phyloP scores from a whole-genome alignment of 768 basidiomycete species.

The Phylloporus scabripes region DNA sequence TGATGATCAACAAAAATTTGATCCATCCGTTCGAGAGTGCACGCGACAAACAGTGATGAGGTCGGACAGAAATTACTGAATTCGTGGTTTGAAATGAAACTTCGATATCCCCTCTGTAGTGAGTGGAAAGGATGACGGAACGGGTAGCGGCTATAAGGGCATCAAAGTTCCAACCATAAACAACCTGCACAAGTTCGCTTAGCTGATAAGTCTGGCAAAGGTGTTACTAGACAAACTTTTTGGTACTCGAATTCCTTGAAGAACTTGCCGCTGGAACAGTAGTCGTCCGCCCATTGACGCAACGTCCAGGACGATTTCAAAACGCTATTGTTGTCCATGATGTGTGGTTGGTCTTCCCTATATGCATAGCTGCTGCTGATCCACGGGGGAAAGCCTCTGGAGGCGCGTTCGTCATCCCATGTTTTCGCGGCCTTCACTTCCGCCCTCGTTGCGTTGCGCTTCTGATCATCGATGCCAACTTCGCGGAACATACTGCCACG shows the following conservation, averaged over 20 bases:
- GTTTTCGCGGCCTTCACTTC: constrained; percentile 41
- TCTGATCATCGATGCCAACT: constrained; percentile 36
- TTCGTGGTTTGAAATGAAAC: constrained; percentile 47
- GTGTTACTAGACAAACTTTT: constrained; percentile 43
- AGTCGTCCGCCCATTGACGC: constrained; percentile 79
- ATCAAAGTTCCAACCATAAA: constrained; percentile 54
- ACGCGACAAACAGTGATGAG: constrained; percentile 60
- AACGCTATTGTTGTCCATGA: constrained; percentile 19
- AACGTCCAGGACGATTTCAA: constrained; percentile 57
- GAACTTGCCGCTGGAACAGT: constrained; percentile 61
- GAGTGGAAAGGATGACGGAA: constrained; percentile 36
- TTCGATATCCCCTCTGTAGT: constrained; percentile 32
- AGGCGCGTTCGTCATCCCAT: constrained; percentile 41
- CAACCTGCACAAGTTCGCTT: constrained; percentile 35
- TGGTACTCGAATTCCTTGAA: constrained; percentile 76
- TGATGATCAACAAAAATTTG: constrained; percentile 60
- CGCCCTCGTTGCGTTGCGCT: constrained; percentile 37
- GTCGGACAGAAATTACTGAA: constrained; percentile 56
- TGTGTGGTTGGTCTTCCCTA: constrained; percentile 26
- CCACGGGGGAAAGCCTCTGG: constrained; percentile 53
- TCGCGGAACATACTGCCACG: constrained; percentile 60
- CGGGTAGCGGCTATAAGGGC: constrained; percentile 36
- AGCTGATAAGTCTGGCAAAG: constrained; percentile 5
- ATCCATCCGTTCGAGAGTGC: constrained; percentile 68
- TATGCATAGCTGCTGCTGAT: constrained; percentile 31